Base-by-base conservation (phyloP, 768 basidiomycete genomes). In the Tephrocybe sp. region DNA sequence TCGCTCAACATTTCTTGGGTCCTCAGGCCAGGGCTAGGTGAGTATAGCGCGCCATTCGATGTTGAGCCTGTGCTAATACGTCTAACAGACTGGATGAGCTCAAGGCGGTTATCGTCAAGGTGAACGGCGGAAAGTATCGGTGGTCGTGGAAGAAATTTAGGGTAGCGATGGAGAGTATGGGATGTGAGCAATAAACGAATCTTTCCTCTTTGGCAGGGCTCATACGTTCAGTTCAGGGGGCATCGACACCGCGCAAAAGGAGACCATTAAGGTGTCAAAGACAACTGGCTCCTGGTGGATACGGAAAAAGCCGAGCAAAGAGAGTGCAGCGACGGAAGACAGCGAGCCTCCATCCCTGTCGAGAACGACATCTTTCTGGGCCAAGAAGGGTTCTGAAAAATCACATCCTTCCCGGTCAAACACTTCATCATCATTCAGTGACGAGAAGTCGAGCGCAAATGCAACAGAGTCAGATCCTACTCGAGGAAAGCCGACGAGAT, bases 141-240 rank as follows among this genome's bases (percentile, higher is more conserved):
- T 91, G 89, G 89, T 84, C 78, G 54, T 91, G 89, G 89, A 87
- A 89, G 71, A 87, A 82, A 59, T 91, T 85, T 71, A 83, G 77
- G 68, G 73, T 86, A 47, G 89, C 88, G 3, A 84, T 91, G 80
- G 70, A 75, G 52, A 90, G 82, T 65, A 87, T 91, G 86, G 85
- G 87, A 39, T 90, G 89, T 90, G 60, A 65, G 89, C 77, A 35
- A 26, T 26, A 26, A 26, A 36, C 53, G 54, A 23, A 36, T 36
- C 20, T 40, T 42, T 30, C 11, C n/a, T n/a, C 30, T 6, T 10
- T 39, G 38, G 7, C 38, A 6, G 26, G 4, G 16, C 46, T 39
- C 32, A 36, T 39, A 30, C 14, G 30, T n/a, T 30, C 4, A 10
- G 33, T 12, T 30, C 54, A 90, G 88, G 88, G 88, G 75, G 79